Conservation (phyloP, 805 yeast genomes). For the Candida takata region DNA sequence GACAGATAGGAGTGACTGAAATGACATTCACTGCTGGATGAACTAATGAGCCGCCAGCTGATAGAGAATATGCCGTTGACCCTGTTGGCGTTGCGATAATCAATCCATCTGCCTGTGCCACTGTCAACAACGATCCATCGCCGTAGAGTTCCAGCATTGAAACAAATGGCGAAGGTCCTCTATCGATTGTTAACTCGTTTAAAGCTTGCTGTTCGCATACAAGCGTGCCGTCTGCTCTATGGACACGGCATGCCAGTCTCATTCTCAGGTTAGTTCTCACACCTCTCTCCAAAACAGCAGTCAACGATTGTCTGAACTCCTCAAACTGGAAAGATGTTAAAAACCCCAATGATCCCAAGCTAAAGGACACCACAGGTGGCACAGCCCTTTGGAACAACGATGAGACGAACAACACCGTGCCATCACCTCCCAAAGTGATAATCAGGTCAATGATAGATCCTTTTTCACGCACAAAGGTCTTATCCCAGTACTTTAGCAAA, state of each 20-base stretch:
- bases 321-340: conserved; percentile 81
- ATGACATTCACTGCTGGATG: conserved; percentile 93
- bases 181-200: conserved; percentile 83
- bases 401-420: conserved; percentile 86
- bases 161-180: conserved; percentile 92
- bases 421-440: conserved; percentile 93
- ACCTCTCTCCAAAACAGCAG: conserved; percentile 57
- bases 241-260: conserved; percentile 80
- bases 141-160: conserved; percentile 87
- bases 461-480: conserved; percentile 39
- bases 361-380: conserved; percentile 87
- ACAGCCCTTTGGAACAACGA: conserved; percentile 77
- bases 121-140: conserved; percentile 75
- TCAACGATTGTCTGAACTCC: conserved; percentile 54
- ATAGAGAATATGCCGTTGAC: conserved; percentile 89
- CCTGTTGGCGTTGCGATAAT: conserved; percentile 95
- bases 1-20: conserved; percentile 92
- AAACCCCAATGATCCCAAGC: conserved; percentile 89
- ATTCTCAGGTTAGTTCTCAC: conserved; percentile 74
- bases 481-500: conserved; percentile 62
- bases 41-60: conserved; percentile 93
- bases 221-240: conserved; percentile 31
- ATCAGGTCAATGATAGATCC: conserved; percentile 61
- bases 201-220: conserved; percentile 66
- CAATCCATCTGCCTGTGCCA: conserved; percentile 91